phyloP scores from a whole-genome alignment of 2,329 filamentous ascomycete species.

The Thelonectria rubi region DNA sequence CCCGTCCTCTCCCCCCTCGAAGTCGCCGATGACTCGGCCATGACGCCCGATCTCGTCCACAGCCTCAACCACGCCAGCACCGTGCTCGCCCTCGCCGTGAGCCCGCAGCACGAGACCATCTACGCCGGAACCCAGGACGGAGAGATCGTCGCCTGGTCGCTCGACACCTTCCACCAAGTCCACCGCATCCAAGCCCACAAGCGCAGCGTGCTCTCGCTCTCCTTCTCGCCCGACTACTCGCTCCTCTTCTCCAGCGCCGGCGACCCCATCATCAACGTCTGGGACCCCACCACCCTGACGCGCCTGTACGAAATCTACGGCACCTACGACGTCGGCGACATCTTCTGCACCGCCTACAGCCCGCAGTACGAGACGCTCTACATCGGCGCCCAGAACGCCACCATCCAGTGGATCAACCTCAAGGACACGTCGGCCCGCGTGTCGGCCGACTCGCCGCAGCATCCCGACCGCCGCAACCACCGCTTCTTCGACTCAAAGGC shows the following conservation, averaged over 20 bases:
- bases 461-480: slow-evolving; percentile 81
- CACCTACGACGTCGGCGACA: slow-evolving; percentile 91
- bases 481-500: slow-evolving; percentile 93
- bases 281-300: slow-evolving; percentile 80
- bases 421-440: slow-evolving; percentile 69
- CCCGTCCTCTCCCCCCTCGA: slow-evolving; percentile 40
- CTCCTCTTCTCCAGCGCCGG: slow-evolving; percentile 92
- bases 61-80: slow-evolving; percentile 80
- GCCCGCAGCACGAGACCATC: slow-evolving; percentile 78
- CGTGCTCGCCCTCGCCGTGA: slow-evolving; percentile 84
- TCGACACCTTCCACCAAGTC: slow-evolving; percentile 85
- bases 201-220: slow-evolving; percentile 87
- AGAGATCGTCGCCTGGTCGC: slow-evolving; percentile 90
- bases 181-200: slow-evolving; percentile 86
- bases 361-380: slow-evolving; percentile 82
- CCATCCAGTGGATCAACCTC: slow-evolving; percentile 90
- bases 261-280: slow-evolving; percentile 94
- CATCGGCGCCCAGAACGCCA: slow-evolving; percentile 92
- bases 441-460: slow-evolving; percentile 69
- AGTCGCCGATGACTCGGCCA: slow-evolving; percentile 35
- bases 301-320: slow-evolving; percentile 91
- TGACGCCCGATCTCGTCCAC: slow-evolving; percentile 72
- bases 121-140: slow-evolving; percentile 94
- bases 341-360: slow-evolving; percentile 95
- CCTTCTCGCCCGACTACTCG: slow-evolving; percentile 76